Evolutionary conservation across 768 basidiomycete genomes (phyloP).

Genomic region (Kwoniella bestiolae): DNA sequence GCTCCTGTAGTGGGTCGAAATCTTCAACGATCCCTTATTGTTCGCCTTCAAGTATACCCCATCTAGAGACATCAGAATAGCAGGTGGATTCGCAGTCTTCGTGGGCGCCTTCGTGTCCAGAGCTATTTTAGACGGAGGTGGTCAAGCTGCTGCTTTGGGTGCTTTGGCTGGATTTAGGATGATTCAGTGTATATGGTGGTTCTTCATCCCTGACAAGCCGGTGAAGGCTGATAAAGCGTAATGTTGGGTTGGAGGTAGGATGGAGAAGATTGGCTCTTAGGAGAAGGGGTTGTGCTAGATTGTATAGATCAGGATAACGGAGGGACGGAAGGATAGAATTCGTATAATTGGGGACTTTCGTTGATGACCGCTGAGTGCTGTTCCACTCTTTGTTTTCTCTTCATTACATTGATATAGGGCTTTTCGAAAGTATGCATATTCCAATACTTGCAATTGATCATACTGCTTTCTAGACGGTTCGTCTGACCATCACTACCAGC

Average conservation of each 20-base stretch:
- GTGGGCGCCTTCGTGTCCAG: slow-evolving; percentile 68
- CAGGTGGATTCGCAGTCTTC: slow-evolving; percentile 68
- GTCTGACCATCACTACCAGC: neutral
- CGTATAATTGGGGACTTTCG: neutral
- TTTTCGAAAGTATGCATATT: too few species aligned
- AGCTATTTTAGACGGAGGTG: slow-evolving; percentile 41
- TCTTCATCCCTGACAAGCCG: slow-evolving; percentile 22
- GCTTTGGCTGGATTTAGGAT: slow-evolving; percentile 49
- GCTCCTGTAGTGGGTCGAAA: slow-evolving; percentile 80
- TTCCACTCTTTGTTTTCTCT: too few species aligned
- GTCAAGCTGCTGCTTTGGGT: slow-evolving; percentile 48
- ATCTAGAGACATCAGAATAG: slow-evolving; percentile 71
- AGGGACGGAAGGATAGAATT: neutral
- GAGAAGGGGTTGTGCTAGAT: neutral
- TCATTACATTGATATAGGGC: neutral
- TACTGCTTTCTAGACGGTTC: too few species aligned
- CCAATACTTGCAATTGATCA: too few species aligned
- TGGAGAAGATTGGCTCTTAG: neutral
- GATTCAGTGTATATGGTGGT: slow-evolving; percentile 43
- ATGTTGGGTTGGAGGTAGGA: too few species aligned
- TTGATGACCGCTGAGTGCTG: neutral
- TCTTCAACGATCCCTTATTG: slow-evolving; percentile 78
- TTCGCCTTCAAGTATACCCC: slow-evolving; percentile 63
- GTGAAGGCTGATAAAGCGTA: slow-evolving; percentile 15
- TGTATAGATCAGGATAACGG: neutral